Conservation (phyloP, 2,329 filamentous ascomycete species). For the Ophiostoma tasmaniense region DNA sequence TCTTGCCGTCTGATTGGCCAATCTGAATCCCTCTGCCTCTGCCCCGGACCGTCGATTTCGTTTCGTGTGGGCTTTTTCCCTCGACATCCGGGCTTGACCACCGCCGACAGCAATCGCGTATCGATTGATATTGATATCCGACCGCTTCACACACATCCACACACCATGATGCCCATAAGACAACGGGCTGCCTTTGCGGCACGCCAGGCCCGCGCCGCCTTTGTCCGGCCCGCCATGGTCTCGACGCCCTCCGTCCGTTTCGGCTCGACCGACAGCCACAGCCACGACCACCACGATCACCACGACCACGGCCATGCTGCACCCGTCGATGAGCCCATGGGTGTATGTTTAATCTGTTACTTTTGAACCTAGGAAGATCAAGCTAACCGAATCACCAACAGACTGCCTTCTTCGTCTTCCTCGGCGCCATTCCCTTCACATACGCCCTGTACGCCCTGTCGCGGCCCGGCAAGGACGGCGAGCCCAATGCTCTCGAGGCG, state of each 20-base stretch:
- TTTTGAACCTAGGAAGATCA: not conserved
- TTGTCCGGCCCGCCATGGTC: slow-evolving; percentile 22
- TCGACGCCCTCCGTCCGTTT: slow-evolving; percentile 30
- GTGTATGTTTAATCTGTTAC: slow-evolving; percentile 37
- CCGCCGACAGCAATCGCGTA: slow-evolving; percentile 4
- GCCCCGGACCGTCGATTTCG: slow-evolving; percentile 7
- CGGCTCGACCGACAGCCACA: slow-evolving; percentile 34
- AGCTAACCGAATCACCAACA: not conserved
- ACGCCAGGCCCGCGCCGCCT: slow-evolving; percentile 25
- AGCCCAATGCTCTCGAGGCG: slow-evolving; percentile 38
- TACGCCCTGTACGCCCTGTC: slow-evolving; percentile 42
- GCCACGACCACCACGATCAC: slow-evolving; percentile 13
- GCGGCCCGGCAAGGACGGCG: slow-evolving; percentile 41
- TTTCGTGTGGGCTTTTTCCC: slow-evolving; percentile 14
- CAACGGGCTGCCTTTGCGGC: slow-evolving; percentile 31
- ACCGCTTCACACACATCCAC: not conserved
- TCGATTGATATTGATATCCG: not conserved
- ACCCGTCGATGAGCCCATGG: slow-evolving; percentile 44
- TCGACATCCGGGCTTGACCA: slow-evolving; percentile 11
- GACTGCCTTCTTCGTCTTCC: slow-evolving; percentile 12
- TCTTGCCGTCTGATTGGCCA: not conserved
- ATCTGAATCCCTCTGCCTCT: not conserved
- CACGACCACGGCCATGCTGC: slow-evolving; percentile 33
- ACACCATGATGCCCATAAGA: slow-evolving; percentile 32
- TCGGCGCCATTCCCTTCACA: slow-evolving; percentile 37